phyloP scores from a whole-genome alignment of 495 filamentous ascomycete genomes.

The Xylona heveae region DNA sequence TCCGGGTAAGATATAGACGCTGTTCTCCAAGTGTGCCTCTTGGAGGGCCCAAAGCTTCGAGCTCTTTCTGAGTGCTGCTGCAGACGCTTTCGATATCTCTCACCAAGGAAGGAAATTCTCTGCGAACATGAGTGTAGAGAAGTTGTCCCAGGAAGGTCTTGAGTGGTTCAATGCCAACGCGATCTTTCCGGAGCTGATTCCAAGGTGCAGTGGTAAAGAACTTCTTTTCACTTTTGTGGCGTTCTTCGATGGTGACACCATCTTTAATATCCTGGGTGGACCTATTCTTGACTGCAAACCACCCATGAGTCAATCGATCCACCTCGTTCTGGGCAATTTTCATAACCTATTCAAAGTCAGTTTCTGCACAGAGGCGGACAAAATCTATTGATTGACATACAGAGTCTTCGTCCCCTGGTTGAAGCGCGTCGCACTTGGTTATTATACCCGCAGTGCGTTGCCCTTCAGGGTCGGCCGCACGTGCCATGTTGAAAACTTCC shows the following conservation, averaged over 20 bases:
- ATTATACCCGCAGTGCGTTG: constrained; percentile 31
- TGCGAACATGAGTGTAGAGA: constrained; percentile 22
- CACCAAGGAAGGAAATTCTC: constrained; percentile 29
- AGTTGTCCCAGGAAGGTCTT: constrained; percentile 21
- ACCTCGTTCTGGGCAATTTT: background rate
- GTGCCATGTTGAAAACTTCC: constrained; percentile 32
- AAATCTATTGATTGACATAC: background rate
- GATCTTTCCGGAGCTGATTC: constrained; percentile 21
- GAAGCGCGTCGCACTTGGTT: too few relatives aligned
- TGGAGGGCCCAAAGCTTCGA: constrained; percentile 22
- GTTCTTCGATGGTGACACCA: constrained; percentile 8
- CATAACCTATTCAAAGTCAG: constrained; percentile 24
- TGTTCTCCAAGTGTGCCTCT: constrained; percentile 23
- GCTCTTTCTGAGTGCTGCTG: background rate
- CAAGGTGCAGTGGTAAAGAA: constrained; percentile 22
- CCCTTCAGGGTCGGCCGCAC: constrained; percentile 24
- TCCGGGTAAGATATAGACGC: constrained; percentile 18
- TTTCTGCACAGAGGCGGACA: background rate
- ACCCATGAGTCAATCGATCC: background rate
- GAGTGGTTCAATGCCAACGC: constrained; percentile 28
- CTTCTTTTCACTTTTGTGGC: constrained; percentile 14
- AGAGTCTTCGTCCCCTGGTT: too few relatives aligned
- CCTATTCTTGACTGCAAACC: constrained; percentile 3
- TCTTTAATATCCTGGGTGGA: background rate
- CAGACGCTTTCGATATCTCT: constrained; percentile 19